Conservation (phyloP, 2,329 filamentous ascomycete species). For the Xylariomycetidae sp. region DNA sequence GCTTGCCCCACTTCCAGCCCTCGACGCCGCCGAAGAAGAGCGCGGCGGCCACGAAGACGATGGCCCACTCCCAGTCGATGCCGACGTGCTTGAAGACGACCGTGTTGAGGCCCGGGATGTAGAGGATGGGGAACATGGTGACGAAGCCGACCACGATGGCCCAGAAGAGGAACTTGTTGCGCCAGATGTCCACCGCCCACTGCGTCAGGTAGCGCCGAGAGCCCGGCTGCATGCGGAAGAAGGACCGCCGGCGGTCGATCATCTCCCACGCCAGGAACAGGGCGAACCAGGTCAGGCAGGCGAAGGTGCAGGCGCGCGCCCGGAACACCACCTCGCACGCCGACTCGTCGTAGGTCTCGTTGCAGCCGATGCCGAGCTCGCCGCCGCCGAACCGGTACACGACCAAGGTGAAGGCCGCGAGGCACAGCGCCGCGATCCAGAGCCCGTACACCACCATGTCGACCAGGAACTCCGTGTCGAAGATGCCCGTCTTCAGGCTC, state of each 20-base stretch:
- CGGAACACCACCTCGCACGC: conserved; percentile 63
- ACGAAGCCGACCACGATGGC: conserved; percentile 48
- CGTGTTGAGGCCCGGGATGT: conserved; percentile 57
- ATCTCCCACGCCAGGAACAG: conserved; percentile 78
- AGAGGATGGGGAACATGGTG: conserved; percentile 47
- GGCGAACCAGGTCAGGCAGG: conserved; percentile 70
- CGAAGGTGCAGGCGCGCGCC: conserved; percentile 69
- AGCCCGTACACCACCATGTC: conserved; percentile 66
- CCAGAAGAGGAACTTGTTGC: conserved; percentile 69
- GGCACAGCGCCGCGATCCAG: conserved; percentile 62
- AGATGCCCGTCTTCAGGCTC: conserved; percentile 55
- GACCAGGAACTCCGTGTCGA: conserved; percentile 60
- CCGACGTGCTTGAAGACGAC: conserved; percentile 56
- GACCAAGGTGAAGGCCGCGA: conserved; percentile 59
- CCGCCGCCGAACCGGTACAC: conserved; percentile 56
- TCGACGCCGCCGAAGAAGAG: conserved; percentile 57
- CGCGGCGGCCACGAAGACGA: conserved; percentile 49
- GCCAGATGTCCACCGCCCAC: conserved; percentile 65
- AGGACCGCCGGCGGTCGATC: conserved; percentile 65
- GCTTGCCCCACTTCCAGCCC: conserved; percentile 55
- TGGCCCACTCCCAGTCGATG: conserved; percentile 60
- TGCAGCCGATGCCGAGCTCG: conserved; percentile 56
- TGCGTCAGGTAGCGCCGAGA: conserved; percentile 58
- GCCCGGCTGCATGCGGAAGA: conserved; percentile 69
- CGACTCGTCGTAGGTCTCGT: conserved; percentile 48